Conservation (phyloP, 2,329 filamentous ascomycete species). For the Verticillium dahliae region DNA sequence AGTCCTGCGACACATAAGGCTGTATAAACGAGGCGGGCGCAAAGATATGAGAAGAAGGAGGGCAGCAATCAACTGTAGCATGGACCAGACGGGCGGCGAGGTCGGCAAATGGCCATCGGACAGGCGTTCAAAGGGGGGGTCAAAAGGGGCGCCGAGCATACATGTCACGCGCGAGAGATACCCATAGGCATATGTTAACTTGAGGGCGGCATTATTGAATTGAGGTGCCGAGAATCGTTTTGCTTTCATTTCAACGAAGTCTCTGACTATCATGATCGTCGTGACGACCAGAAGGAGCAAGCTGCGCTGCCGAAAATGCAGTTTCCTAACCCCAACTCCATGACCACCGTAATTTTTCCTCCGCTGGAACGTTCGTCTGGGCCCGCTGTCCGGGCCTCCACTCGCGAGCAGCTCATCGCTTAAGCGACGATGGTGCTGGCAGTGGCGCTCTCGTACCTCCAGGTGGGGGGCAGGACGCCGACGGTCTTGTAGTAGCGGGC, state of each 20-base stretch:
- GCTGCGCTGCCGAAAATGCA: slow-evolving; percentile 39
- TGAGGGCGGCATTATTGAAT: not conserved
- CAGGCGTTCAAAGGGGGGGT: not conserved
- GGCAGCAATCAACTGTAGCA: too few species aligned
- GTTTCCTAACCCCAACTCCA: slow-evolving; percentile 36
- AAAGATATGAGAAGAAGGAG: too few species aligned
- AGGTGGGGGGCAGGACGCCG: slow-evolving; percentile 78
- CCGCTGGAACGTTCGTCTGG: slow-evolving; percentile 7
- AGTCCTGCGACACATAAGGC: too few species aligned
- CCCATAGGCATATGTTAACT: not conserved
- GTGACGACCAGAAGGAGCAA: slow-evolving; percentile 14
- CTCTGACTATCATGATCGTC: not conserved
- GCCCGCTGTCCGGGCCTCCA: slow-evolving; percentile 7
- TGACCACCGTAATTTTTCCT: slow-evolving; percentile 21
- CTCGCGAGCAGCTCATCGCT: slow-evolving; percentile 26
- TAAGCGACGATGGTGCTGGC: slow-evolving; percentile 92
- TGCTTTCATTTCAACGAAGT: not conserved
- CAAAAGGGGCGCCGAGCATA: not conserved
- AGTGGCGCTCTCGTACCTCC: slow-evolving; percentile 98
- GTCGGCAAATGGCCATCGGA: not conserved
- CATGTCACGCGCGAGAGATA: not conserved
- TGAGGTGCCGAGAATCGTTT: slow-evolving; percentile 1
- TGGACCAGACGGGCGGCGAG: slow-evolving; percentile 1
- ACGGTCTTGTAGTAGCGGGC: slow-evolving; percentile 99
- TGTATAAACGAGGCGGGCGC: too few species aligned